A percentile compares a stretch with the other conserved stretches of the same genome.
phyloP scores from a whole-genome alignment of 129 eudicot genomes.

The Solidago caesia region DNA sequence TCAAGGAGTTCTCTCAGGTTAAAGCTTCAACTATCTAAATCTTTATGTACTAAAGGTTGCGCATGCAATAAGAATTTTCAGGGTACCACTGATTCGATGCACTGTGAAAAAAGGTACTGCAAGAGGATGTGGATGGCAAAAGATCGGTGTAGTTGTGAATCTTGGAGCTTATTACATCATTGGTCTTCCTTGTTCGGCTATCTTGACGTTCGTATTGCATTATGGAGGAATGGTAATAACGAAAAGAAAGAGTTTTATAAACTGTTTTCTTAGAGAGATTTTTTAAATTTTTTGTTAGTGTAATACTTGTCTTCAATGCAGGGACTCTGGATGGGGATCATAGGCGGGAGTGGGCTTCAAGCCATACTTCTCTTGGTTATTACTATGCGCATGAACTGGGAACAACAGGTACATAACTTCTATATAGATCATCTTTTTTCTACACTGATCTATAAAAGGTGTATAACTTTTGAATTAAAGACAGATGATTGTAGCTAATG shows the following conservation, averaged over 20 bases:
- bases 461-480: too few species aligned
- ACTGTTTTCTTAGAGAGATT: not conserved
- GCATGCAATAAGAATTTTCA: not conserved
- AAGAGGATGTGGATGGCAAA: conserved; percentile 70
- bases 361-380: conserved; percentile 30
- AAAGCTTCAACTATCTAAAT: not conserved
- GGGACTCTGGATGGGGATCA: conserved; percentile 53
- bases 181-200: conserved; percentile 47
- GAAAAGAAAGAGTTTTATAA: too few species aligned
- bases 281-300: not conserved
- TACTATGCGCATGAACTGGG: conserved; percentile 37
- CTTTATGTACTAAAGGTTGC: not conserved
- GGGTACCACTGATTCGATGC: not conserved
- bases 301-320: not conserved
- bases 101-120: conserved; percentile 35
- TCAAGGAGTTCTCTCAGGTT: conserved; percentile 50
- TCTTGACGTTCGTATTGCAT: conserved; percentile 38
- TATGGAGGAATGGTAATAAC: conserved; percentile 40
- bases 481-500: too few species aligned
- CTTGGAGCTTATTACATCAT: conserved; percentile 50
- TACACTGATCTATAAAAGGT: too few species aligned
- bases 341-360: conserved; percentile 43
- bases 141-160: conserved; percentile 47
- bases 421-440: too few species aligned
- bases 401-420: conserved; percentile 19